Evolutionary conservation across 352 stramenopile species (phyloP).

Genomic region (Globisporangium recalcitrans): DNA sequence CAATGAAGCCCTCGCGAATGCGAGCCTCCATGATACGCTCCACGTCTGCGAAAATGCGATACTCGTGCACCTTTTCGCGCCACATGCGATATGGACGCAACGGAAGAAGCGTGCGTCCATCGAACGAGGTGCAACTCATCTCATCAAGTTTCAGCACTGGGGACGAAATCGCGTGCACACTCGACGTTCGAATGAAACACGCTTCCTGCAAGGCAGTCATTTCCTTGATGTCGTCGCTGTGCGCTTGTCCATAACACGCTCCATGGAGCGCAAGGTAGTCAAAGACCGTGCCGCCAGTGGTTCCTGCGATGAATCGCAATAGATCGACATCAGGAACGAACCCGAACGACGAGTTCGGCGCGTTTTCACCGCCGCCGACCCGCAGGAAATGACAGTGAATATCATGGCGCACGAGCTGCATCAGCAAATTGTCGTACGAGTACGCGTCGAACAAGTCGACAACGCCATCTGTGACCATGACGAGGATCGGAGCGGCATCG

Average conservation of each 20-base stretch:
- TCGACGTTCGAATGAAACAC: slow-evolving; percentile 64
- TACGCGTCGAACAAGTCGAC: slow-evolving; percentile 74
- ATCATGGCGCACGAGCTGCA: slow-evolving; percentile 87
- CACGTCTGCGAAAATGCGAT: slow-evolving; percentile 77
- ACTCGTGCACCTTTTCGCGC: slow-evolving; percentile 86
- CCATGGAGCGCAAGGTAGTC: slow-evolving; percentile 58
- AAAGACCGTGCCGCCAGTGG: slow-evolving; percentile 60
- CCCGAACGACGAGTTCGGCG: slow-evolving; percentile 69
- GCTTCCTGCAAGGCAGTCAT: slow-evolving; percentile 63
- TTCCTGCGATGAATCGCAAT: slow-evolving; percentile 68
- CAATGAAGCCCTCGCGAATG: slow-evolving; percentile 73
- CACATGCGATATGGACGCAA: slow-evolving; percentile 81
- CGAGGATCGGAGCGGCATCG: slow-evolving; percentile 69
- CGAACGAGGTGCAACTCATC: slow-evolving; percentile 66
- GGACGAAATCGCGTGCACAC: slow-evolving; percentile 55
- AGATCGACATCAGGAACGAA: slow-evolving; percentile 82
- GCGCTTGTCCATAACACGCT: slow-evolving; percentile 38
- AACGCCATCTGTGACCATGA: slow-evolving; percentile 83
- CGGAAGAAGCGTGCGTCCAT: slow-evolving; percentile 51
- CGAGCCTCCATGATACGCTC: slow-evolving; percentile 79
- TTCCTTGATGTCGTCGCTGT: slow-evolving; percentile 27
- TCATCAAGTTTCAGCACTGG: slow-evolving; percentile 66
- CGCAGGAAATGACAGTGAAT: slow-evolving; percentile 83
- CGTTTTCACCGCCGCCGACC: slow-evolving; percentile 49
- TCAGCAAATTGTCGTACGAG: slow-evolving; percentile 82